These are phyloP conservation scores for Lentinula raphanica DNA, from an alignment of 768 basidiomycete species.

Conservation along the genomic window DNA sequence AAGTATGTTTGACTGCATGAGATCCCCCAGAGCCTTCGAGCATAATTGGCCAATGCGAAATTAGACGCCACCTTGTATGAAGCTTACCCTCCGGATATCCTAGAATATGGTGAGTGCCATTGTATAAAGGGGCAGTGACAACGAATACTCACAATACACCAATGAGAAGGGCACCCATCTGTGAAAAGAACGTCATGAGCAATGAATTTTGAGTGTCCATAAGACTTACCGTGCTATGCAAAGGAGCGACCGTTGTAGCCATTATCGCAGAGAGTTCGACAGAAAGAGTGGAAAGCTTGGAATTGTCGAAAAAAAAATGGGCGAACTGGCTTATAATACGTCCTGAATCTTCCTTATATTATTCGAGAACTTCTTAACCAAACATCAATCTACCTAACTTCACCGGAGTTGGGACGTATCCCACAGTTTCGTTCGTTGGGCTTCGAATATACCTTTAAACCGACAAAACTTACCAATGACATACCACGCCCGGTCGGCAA, in stretches of 20 bases:
- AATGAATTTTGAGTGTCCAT: not conserved
- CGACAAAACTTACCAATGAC: no score
- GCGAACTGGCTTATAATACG: no score
- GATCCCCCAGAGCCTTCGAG: not conserved
- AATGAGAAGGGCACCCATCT: constrained; percentile 6
- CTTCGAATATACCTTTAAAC: no score
- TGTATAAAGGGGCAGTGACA: not conserved
- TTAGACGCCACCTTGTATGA: not conserved
- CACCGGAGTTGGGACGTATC: no score
- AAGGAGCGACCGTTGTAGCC: not conserved
- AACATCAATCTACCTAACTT: no score
- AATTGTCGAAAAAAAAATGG: no score
- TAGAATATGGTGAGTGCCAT: not conserved
- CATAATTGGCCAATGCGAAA: no score
- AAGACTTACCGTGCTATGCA: not conserved
- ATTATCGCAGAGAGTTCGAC: not conserved
- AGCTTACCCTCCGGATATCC: not conserved
- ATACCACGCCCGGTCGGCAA: no score
- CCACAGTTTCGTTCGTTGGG: no score
- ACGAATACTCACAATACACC: constrained; percentile 2
- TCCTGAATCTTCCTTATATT: no score
- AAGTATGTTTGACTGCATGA: not conserved
- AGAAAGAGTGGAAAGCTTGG: not conserved
- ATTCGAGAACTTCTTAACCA: no score
- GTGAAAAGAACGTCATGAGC: not conserved